Base-by-base conservation (phyloP, 768 basidiomycete genomes). In the Filobasidium floriforme region DNA sequence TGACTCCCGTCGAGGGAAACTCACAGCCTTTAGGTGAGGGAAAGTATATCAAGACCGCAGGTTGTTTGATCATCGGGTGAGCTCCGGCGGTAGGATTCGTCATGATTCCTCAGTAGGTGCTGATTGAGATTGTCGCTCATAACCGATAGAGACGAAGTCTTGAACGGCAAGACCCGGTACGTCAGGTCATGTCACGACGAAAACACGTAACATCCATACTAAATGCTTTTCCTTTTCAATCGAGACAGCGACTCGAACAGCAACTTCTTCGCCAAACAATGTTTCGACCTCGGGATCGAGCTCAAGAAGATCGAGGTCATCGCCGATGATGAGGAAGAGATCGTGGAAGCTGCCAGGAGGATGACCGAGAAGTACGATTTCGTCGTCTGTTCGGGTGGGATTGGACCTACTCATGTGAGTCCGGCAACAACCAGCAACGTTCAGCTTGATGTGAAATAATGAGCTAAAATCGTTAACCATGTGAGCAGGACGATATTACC, bases 291-390 rank as follows among this genome's bases (percentile, higher is more conserved):
- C 61, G 93, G 78, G 1, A 76, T 78, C 41, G 78, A 7, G 75
- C 92, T 89, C 71, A 90, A 89, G 77, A 85, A 89, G 52, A 85
- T 94, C 75, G 92, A 97, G 73, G 91, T 94, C 65, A 87, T 98
- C 54, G 82, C 92, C 1, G 93, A 97, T 73, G 87, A 90, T 59
- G 89, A 93, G 76, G 85, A 85, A 28, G 89, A 96, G 78, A 96
- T 94, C 67, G 82, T 89, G 66, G 90, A 94, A 74, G 92, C 93
- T 7, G 90, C 89, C 41, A 81, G 85, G 67, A 82, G 91, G 22
- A 85, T 98, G 84, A 87, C 88, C 44, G 79, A 82, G 43, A 84
- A 83, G 55, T 93, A 92, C 76, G 93, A 96, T 76, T 87, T 92
- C 71, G 92, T 96, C 32, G 83, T 97, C 62, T 93, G 90, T 0